Percentiles rank a stretch among this genome's conserved stretches.
Evolutionary conservation across 352 stramenopile genomes (phyloP).

Genomic region (Globisporangium radiosum): DNA sequence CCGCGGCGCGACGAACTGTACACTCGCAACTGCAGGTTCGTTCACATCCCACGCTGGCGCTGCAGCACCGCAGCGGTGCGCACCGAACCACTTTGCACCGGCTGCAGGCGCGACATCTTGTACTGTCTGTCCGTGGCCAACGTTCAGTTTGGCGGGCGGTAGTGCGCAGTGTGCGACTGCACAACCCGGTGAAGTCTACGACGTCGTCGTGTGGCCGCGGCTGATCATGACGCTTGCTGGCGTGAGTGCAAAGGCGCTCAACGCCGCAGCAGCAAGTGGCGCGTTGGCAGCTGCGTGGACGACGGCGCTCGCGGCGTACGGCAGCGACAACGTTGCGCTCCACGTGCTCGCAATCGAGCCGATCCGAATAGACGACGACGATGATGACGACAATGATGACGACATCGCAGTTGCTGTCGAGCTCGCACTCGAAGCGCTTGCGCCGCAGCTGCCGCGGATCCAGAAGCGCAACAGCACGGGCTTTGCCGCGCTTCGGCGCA

Average conservation of each 20-base stretch:
- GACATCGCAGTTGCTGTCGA: conserved; percentile 2
- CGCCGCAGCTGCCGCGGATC: conserved; percentile 1
- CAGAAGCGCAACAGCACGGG: conserved; percentile 7
- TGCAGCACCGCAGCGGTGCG: conserved; percentile 4
- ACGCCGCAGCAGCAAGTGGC: background rate
- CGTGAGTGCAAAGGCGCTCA: conserved; percentile 1
- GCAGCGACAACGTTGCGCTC: conserved; percentile 2
- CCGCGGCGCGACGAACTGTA: conserved; percentile 1
- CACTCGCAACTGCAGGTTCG: conserved; percentile 2
- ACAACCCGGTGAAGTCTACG: conserved; percentile 7
- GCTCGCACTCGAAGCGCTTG: conserved; percentile 7
- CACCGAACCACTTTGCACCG: conserved; percentile 5
- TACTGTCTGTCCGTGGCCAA: conserved; percentile 9
- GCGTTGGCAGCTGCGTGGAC: background rate
- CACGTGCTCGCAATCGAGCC: conserved; percentile 8
- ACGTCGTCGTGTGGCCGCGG: conserved; percentile 10
- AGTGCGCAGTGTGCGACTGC: background rate
- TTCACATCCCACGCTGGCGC: conserved; percentile 2
- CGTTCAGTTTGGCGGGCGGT: conserved; percentile 10
- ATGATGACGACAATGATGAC: conserved; percentile 2
- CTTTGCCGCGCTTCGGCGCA: conserved; percentile 2
- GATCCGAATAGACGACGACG: conserved; percentile 6
- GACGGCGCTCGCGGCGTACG: conserved; percentile 4
- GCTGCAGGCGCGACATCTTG: background rate
- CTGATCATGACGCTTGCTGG: conserved; percentile 10